Conservation (phyloP, 495 filamentous ascomycete species). For the Tetracladium marchalianum region DNA sequence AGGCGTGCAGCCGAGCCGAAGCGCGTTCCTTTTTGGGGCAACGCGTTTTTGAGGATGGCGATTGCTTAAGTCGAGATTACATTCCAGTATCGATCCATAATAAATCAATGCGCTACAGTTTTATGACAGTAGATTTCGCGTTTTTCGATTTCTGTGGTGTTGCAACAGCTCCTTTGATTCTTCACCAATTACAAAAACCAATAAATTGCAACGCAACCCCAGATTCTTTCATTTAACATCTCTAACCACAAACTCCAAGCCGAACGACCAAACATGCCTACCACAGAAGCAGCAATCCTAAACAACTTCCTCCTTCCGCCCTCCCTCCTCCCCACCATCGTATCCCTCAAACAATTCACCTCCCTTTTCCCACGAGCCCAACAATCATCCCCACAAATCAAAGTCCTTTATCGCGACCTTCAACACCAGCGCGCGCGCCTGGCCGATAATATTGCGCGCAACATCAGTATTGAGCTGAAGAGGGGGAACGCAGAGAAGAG, state of each 20-base stretch:
- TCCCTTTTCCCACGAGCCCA: slow-evolving; percentile 63
- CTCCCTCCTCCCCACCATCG: slow-evolving; percentile 58
- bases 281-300: slow-evolving; percentile 62
- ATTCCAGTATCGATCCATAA: no score
- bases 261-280: slow-evolving; percentile 52
- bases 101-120: no score
- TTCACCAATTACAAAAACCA: no score
- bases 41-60: no score
- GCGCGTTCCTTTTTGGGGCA: no score
- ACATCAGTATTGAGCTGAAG: slow-evolving; percentile 57
- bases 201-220: no score
- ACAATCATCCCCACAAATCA: slow-evolving; percentile 61
- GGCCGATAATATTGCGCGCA: slow-evolving; percentile 54
- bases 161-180: no score
- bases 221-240: background rate
- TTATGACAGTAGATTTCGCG: no score
- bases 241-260: background rate
- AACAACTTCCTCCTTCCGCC: slow-evolving; percentile 69
- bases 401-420: slow-evolving; percentile 68
- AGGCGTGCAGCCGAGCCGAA: background rate
- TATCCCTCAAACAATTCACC: slow-evolving; percentile 66
- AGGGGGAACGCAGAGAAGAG: slow-evolving; percentile 52
- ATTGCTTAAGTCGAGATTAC: no score
- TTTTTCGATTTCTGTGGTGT: no score
- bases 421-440: slow-evolving; percentile 60